Base-by-base conservation (phyloP, 345 rosid genomes). In the Populus deltoides region DNA sequence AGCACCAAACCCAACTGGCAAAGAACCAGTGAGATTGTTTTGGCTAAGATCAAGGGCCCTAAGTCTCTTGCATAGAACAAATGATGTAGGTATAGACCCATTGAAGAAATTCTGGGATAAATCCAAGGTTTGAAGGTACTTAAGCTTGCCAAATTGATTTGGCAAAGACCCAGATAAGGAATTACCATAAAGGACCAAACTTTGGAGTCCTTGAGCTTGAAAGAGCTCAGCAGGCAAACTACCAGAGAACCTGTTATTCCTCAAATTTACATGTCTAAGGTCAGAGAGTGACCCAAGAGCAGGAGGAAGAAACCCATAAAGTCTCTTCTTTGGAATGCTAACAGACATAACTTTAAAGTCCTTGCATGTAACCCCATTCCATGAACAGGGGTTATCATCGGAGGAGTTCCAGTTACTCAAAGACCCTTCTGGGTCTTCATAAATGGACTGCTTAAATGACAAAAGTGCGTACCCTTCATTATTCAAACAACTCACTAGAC, bases 341-440 rank as follows among this genome's bases (percentile, higher is more conserved):
- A 96, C 63, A 79, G 97, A 91, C 18, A 94, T 87, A 49, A 96
- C 99, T 41, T 72, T 92, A 71, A 72, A 86, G 35, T 94, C 93
- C 76, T 90, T 90, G 89, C 99, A 96, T 66, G 97, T 91, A 66
- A 96, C 81, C 71, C 97, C 98, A 86, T 94, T 93, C 99, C 98
- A 96, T 0, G 91, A 89, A 78, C 98, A 96, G 61, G 97, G 90
- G 81, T 82, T 84, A 1, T 82, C 86, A 83, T 90, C 88, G 3
- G 94, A 94, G 62, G 90, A 82, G 90, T 92, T 92, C 99, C 98
- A 94, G 83, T 88, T 90, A 74, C 76, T 87, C 12, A 96, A 81
- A 57, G 92, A 89, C 82, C 97, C 92, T 75, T 87, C 89, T 57
- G 97, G 98, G 88, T 96, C 99, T 16, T 83, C 79, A 70, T 77